Percentiles rank a stretch among this genome's conserved stretches.
These are phyloP conservation scores for Caryopteris hybrid DNA, from an alignment of 305 asterid species.

Conservation along the genomic window DNA sequence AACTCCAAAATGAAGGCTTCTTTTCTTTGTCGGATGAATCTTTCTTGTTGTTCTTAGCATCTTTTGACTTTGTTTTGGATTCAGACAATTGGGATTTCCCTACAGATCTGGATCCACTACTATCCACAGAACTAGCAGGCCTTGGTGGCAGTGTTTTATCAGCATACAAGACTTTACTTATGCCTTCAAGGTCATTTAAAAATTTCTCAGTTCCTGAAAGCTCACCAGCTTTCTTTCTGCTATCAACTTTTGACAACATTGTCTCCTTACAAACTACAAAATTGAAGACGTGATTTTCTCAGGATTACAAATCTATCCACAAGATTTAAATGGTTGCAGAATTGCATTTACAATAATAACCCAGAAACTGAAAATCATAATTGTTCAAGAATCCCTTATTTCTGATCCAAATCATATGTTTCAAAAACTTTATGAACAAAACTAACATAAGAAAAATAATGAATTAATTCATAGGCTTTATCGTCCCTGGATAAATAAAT, in stretches of 20 bases:
- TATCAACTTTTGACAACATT: constrained; percentile 60
- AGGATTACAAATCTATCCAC: background rate
- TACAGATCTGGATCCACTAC: constrained; percentile 55
- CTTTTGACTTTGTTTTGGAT: constrained; percentile 30
- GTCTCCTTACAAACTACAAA: constrained; percentile 34
- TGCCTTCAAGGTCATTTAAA: constrained; percentile 58
- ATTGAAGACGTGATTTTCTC: constrained; percentile 10
- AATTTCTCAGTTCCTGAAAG: constrained; percentile 49
- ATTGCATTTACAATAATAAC: constrained; percentile 10
- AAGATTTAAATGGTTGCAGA: background rate
- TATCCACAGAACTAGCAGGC: constrained; percentile 38
- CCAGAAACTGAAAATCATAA: background rate
- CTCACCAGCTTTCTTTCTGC: constrained; percentile 58
- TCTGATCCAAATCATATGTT: background rate
- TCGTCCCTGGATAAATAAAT: background rate
- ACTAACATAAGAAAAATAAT: background rate
- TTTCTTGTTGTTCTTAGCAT: constrained; percentile 21
- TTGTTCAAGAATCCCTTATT: background rate
- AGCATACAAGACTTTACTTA: constrained; percentile 55
- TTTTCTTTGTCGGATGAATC: constrained; percentile 49
- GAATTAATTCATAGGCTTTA: constrained; percentile 13
- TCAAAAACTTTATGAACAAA: background rate
- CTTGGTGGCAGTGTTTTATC: constrained; percentile 38
- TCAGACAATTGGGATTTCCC: constrained; percentile 37
- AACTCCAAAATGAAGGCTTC: constrained; percentile 59